Base-by-base conservation (phyloP, 169 alveolate species). In the Cryptosporidium bovis region DNA sequence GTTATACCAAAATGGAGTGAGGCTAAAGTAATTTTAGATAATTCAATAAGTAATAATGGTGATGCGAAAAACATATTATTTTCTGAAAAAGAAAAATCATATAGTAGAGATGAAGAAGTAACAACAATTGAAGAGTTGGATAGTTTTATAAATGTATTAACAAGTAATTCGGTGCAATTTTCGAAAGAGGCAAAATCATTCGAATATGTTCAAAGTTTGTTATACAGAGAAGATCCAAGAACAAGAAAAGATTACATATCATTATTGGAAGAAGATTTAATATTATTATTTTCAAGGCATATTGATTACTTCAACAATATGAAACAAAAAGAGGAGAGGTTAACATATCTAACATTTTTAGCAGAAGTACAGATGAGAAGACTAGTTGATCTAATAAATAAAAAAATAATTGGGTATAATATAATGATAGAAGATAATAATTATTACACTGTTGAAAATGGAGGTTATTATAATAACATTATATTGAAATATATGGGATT, bases 281-380 rank as follows among this genome's bases (percentile, higher is more conserved):
- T 68, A 50, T 64, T 48, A 12, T 36, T 68, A 5, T 68, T 68
- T 51, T 48, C 83, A 31, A 50, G 66, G 24, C 83, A 68, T 33
- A 51, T 68, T 51, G 65, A 48, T 10, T 68, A 50, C 20, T 68
- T 68, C 33, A 51, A 24, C 6, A 68, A 68, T 7, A 68, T 68
- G 83, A 68, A 68, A 36, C 56, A 68, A n/a, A 33, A 48, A 29
- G 83, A 68, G n/a, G 83, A 68, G n/a, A 68, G 83, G 6, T 56
- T 68, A 16, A 48, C 36, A 68, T 68, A 68, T 31, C 31, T 68
- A n/a, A 29, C 44, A n/a, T 68, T 68, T 33, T 36, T 68, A 1
- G 83, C 83, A 24, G 83, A 68, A 33, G 65, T 68, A 3, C 83
- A 68, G n/a, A 24, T 68, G 64, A 48, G 83, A 24, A 68, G 83